phyloP scores from a whole-genome alignment of 768 basidiomycete genomes.

The Hygrophorus pudorinus region DNA sequence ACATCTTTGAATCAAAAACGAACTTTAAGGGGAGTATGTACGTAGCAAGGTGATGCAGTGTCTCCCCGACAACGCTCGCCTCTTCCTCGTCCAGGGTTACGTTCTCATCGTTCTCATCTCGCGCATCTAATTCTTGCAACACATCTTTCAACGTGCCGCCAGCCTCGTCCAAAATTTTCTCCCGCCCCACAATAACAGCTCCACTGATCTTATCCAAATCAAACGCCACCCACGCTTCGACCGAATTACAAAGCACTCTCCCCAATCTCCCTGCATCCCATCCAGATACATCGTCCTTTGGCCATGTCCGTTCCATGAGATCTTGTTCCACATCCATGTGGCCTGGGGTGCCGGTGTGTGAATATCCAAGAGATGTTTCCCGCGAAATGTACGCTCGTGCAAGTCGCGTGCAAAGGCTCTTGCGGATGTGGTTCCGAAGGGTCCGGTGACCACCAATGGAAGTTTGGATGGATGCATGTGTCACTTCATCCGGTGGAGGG shows the following conservation, averaged over 20 bases:
- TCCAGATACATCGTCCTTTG: constrained; percentile 52
- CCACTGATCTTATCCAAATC: constrained; percentile 15
- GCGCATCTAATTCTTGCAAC: constrained; percentile 60
- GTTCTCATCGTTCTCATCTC: constrained; percentile 50
- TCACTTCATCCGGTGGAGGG: constrained; percentile 27
- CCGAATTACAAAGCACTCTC: constrained; percentile 40
- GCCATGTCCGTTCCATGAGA: constrained; percentile 65
- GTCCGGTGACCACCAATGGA: constrained; percentile 55
- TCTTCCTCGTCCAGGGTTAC: constrained; percentile 54
- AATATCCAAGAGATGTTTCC: constrained; percentile 40
- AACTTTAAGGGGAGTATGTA: constrained; percentile 53
- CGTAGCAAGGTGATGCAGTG: constrained; percentile 44
- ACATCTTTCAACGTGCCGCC: constrained; percentile 64
- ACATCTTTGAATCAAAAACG: constrained; percentile 17
- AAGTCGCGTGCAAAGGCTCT: constrained; percentile 48
- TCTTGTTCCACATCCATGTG: constrained; percentile 52
- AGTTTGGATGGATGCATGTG: constrained; percentile 28
- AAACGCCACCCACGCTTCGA: constrained; percentile 49
- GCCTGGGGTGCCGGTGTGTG: constrained; percentile 49
- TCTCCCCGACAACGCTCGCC: constrained; percentile 51
- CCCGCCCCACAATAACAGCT: constrained; percentile 16
- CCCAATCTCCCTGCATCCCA: constrained; percentile 61
- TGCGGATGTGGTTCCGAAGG: constrained; percentile 53
- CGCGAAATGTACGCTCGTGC: constrained; percentile 58
- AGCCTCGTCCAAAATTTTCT: constrained; percentile 58